Evolutionary conservation across 2,329 filamentous ascomycete species (phyloP).

Genomic region (Cadophora sp.): DNA sequence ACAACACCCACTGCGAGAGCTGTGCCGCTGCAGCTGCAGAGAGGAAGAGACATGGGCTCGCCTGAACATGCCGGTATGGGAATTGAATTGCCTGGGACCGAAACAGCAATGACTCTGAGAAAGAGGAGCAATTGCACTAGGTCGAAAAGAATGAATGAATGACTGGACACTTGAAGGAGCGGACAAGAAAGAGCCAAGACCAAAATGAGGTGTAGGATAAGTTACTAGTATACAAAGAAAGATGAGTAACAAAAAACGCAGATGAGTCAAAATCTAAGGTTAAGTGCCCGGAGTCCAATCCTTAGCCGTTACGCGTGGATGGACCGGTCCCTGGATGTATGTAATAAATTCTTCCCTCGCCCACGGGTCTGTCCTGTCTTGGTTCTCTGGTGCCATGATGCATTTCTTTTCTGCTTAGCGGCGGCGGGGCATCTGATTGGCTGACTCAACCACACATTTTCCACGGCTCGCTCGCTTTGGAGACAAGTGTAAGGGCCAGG

Average conservation of each 20-base stretch:
- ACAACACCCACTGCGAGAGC: neutral
- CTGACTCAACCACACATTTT: conserved; percentile 22
- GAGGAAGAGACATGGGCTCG: conserved; percentile 1
- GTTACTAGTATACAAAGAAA: conserved; percentile 9
- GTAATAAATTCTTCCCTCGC: conserved; percentile 9
- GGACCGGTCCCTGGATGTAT: conserved; percentile 10
- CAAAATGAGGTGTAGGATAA: conserved; percentile 5
- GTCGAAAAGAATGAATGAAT: conserved; percentile 9
- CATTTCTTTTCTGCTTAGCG: conserved; percentile 19
- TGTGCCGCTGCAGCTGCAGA: conserved; percentile 4
- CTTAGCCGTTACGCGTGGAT: neutral
- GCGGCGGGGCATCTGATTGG: conserved; percentile 10
- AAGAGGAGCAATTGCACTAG: neutral
- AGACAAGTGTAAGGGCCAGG: neutral
- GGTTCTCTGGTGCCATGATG: neutral
- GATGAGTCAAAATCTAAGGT: conserved; percentile 14
- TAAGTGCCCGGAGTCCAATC: neutral
- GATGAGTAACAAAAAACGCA: conserved; percentile 8
- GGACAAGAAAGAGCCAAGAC: neutral
- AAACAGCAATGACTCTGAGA: conserved; percentile 15
- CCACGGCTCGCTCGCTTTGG: conserved; percentile 1
- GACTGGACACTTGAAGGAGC: conserved; percentile 15
- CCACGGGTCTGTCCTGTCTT: neutral
- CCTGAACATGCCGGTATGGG: conserved; percentile 23
- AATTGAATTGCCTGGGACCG: neutral